Evolutionary conservation across 2,329 filamentous ascomycete genomes (phyloP).

Genomic region (Aspergillus clavatus): DNA sequence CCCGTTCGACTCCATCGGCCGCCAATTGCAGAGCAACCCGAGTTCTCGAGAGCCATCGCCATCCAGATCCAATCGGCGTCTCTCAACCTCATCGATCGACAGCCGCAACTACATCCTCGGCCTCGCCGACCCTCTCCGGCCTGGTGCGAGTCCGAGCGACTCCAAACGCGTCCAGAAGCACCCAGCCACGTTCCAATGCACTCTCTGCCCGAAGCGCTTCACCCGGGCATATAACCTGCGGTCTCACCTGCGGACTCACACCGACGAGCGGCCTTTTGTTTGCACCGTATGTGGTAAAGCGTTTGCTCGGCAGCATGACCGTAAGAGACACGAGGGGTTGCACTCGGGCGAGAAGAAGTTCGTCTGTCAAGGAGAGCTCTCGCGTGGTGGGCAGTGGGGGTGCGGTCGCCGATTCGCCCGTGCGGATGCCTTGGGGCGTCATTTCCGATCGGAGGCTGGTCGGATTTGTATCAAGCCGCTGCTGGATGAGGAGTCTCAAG

Average conservation of each 20-base stretch:
- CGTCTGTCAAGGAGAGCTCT: slow-evolving; percentile 87
- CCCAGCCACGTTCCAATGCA: slow-evolving; percentile 94
- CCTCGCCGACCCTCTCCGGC: slow-evolving; percentile 81
- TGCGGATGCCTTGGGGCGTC: slow-evolving; percentile 86
- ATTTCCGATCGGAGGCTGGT: slow-evolving; percentile 93
- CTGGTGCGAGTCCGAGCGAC: slow-evolving; percentile 56
- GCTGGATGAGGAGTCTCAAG: slow-evolving; percentile 85
- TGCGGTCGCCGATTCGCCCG: slow-evolving; percentile 90
- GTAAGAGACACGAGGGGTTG: slow-evolving; percentile 92
- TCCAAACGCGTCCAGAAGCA: slow-evolving; percentile 92
- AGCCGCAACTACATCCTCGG: slow-evolving; percentile 78
- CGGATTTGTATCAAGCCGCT: slow-evolving; percentile 96
- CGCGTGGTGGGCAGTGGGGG: slow-evolving; percentile 79
- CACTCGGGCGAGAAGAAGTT: slow-evolving; percentile 99
- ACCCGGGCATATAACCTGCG: slow-evolving; percentile 94
- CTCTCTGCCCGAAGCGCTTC: slow-evolving; percentile 87
- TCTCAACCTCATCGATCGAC: slow-evolving; percentile 46
- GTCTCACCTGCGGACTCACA: slow-evolving; percentile 92
- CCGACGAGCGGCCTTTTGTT: slow-evolving; percentile 93
- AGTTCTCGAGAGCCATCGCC: slow-evolving; percentile 44
- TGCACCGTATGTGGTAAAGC: slow-evolving; percentile 96
- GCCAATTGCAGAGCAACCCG: slow-evolving; percentile 36
- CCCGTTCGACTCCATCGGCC: slow-evolving; percentile 32
- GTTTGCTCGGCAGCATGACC: slow-evolving; percentile 93
- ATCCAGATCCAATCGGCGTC: slow-evolving; percentile 38